These are phyloP conservation scores for Metschnikowia corniflorae DNA, from an alignment of 805 yeast species.

Conservation along the genomic window DNA sequence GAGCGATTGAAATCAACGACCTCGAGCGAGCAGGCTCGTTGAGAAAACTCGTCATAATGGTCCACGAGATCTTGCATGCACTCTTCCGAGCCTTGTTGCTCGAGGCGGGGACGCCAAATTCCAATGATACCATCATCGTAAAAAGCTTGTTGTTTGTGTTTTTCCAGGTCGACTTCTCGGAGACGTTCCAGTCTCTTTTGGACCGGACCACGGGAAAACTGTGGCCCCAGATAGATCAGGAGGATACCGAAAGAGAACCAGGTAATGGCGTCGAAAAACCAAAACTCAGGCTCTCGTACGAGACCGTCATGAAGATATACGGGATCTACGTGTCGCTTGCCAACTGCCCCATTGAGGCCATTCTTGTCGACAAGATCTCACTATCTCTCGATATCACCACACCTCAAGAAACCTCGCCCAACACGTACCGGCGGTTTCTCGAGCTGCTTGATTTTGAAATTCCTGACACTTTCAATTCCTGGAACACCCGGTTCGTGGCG, in stretches of 20 bases:
- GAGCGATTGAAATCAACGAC: slow-evolving; percentile 11
- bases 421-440: slow-evolving; percentile 20
- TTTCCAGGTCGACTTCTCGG: slow-evolving; percentile 23
- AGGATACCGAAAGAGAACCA: slow-evolving; percentile 5
- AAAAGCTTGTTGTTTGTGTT: slow-evolving; percentile 24
- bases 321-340: slow-evolving; percentile 25
- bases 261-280: background rate
- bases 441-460: slow-evolving; percentile 15
- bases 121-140: slow-evolving; percentile 18
- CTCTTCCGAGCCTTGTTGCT: slow-evolving; percentile 17
- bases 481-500: slow-evolving; percentile 21
- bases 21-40: slow-evolving; percentile 17
- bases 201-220: slow-evolving; percentile 7
- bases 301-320: slow-evolving; percentile 25
- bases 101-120: slow-evolving; percentile 11
- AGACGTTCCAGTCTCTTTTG: slow-evolving; percentile 19
- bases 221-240: slow-evolving; percentile 3
- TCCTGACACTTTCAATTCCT: background rate
- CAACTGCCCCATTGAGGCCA: slow-evolving; percentile 21
- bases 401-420: slow-evolving; percentile 19
- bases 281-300: slow-evolving; percentile 17
- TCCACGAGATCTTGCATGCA: slow-evolving; percentile 25
- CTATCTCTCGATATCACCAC: slow-evolving; percentile 30
- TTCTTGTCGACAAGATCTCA: slow-evolving; percentile 19
- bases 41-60: slow-evolving; percentile 25